Evolutionary conservation across 2,329 filamentous ascomycete species (phyloP), one percentile per base, ranked within the genome.

Genomic region (Aquanectria penicillioides): DNA sequence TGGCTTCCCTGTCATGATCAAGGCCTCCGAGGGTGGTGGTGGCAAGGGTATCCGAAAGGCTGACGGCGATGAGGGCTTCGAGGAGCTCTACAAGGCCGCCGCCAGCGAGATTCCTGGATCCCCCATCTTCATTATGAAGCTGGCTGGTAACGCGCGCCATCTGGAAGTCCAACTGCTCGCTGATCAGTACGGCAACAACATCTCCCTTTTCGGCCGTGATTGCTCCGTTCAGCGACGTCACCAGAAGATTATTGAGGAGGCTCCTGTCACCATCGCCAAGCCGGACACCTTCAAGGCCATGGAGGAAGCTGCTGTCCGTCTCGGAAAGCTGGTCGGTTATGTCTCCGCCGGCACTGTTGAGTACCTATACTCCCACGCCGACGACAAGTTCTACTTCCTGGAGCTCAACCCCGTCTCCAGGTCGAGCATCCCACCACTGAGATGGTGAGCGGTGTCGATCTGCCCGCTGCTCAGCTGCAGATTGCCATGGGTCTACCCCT

Each of bases 61-160:
- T 67, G 84, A 92, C 62, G 83, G 83, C 61, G 94, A 97, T 75
- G 90, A 94, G 36, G 89, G 91, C 63, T 99, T 99, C 71, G 85
- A 90, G 74, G 83, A 85, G 68, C 83, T 98, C 40, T 99, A 98
- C 85, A 95, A 96, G 78, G 95, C 94, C 40, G 95, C 96, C 18
- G 94, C 95, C 5, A 97, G 90, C 77, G 96, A 99, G 78, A 98
- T 99, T 68, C 96, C 95, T 10, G 96, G 96, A 43, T 99, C 95
- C 25, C 95, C 96, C 68, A 99, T 99, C 79, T 99, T 99, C 86
- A 97, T 99, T 81, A 99, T 99, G 95, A 97, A 99, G 87, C 84
- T 99, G 64, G 95, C 95, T 46, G 95, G 94, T 69, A 97, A 97
- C 75, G 95, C 95, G 34, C 86, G 95, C 69, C 95, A 99, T 85